Percentiles rank a stretch among this genome's conserved stretches.
Conservation (phyloP, 257 asterid species). For the Gynochthodes officinalis region DNA sequence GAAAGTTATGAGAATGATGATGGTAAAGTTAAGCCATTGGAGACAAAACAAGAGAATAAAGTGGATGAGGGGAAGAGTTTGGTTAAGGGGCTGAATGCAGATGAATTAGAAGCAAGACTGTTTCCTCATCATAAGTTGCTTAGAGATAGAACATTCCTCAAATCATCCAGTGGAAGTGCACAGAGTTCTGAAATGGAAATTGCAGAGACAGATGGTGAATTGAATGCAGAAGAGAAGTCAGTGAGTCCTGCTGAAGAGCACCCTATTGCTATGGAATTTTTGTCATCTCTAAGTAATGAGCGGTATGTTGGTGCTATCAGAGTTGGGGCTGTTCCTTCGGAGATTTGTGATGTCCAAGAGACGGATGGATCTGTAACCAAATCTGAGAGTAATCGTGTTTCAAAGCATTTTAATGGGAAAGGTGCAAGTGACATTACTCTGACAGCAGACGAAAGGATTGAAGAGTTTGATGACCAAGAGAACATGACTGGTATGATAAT, state of each 20-base stretch:
- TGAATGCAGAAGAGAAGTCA: constrained; percentile 30
- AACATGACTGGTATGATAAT: constrained; percentile 38
- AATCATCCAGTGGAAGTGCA: constrained; percentile 27
- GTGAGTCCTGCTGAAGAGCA: constrained; percentile 31
- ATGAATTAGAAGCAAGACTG: constrained; percentile 59
- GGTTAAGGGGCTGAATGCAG: constrained; percentile 53
- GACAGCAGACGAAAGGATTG: constrained; percentile 58
- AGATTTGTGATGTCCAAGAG: constrained; percentile 44
- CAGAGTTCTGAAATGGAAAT: constrained; percentile 14
- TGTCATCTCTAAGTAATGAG: constrained; percentile 40
- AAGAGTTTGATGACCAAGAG: constrained; percentile 65
- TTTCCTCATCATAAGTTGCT: constrained; percentile 80
- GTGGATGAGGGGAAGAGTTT: constrained; percentile 31
- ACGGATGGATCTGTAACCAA: constrained; percentile 38
- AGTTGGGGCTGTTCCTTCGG: constrained; percentile 16
- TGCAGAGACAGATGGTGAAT: constrained; percentile 24
- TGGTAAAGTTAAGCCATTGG: constrained; percentile 14
- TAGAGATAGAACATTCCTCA: constrained; percentile 49
- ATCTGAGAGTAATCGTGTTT: constrained; percentile 26
- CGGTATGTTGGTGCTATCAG: constrained; percentile 19
- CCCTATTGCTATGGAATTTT: constrained; percentile 41
- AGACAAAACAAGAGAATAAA: constrained; percentile 17
- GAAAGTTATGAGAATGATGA: constrained; percentile 23
- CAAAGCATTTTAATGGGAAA: constrained; percentile 25
- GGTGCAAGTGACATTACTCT: constrained; percentile 37